phyloP scores from a whole-genome alignment of 2,329 filamentous ascomycete genomes.

The Pseudopithomyces maydicus region DNA sequence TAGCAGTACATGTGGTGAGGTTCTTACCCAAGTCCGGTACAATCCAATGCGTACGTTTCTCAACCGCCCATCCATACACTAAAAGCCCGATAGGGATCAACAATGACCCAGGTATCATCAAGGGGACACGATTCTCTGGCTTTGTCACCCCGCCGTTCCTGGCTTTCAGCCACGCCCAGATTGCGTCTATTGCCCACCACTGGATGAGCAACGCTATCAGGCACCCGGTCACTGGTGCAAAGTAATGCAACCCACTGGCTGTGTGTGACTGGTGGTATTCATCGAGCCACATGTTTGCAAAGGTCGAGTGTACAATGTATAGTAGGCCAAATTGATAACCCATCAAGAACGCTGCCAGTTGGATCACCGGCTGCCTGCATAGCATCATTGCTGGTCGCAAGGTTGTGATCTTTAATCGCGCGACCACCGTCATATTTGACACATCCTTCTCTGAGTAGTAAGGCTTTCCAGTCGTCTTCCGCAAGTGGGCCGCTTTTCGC shows the following conservation, averaged over 20 bases:
- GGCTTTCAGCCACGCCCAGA: constrained; percentile 41
- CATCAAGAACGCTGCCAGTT: constrained; percentile 48
- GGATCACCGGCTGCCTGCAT: constrained; percentile 58
- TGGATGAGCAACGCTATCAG: constrained; percentile 45
- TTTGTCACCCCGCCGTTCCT: constrained; percentile 14
- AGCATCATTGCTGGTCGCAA: constrained; percentile 59
- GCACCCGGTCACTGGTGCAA: constrained; percentile 65
- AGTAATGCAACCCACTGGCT: constrained; percentile 23
- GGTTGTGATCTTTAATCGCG: constrained; percentile 33
- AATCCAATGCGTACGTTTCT: constrained; percentile 59
- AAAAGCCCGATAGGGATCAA: constrained; percentile 38
- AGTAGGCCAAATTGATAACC: constrained; percentile 48
- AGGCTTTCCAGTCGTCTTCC: constrained; percentile 49
- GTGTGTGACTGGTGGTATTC: constrained; percentile 17
- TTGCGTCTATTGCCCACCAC: constrained; percentile 52
- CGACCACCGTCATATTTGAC: constrained; percentile 5
- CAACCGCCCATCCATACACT: constrained; percentile 59
- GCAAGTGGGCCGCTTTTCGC: constrained; percentile 46
- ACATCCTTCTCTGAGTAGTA: constrained; percentile 14
- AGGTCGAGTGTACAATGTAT: constrained; percentile 27
- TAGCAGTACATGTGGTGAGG: too few species aligned
- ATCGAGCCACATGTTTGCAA: constrained; percentile 25
- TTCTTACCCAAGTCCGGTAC: constrained; percentile 53
- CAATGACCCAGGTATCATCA: constrained; percentile 24
- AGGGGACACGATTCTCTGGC: constrained; percentile 26